Evolutionary conservation across 2,329 filamentous ascomycete species (phyloP).

Genomic region (Zalaria sp.): DNA sequence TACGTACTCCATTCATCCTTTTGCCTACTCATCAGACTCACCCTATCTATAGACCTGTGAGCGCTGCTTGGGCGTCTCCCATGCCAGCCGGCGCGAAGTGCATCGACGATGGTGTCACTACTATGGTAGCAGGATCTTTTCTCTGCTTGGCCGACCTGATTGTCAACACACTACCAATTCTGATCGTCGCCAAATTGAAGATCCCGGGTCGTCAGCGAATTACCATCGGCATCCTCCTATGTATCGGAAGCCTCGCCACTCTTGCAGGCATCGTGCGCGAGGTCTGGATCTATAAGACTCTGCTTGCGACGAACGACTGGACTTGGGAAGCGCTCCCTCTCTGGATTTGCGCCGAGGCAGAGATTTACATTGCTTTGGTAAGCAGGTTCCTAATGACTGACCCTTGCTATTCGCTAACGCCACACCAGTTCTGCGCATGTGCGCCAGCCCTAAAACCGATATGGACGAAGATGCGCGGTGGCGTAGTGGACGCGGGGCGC

Average conservation of each 20-base stretch:
- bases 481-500: too few species aligned
- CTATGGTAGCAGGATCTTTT: conserved; percentile 25
- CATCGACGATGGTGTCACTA: conserved; percentile 24
- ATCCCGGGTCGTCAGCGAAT: conserved; percentile 24
- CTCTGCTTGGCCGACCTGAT: conserved; percentile 27
- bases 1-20: conserved; percentile 9
- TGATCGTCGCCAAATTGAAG: conserved; percentile 25
- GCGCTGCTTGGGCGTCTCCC: conserved; percentile 26
- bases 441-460: conserved; percentile 21
- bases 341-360: conserved; percentile 31
- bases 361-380: conserved; percentile 32
- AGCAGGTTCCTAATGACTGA: conserved; percentile 10
- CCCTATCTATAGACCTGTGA: too few species aligned
- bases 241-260: conserved; percentile 8
- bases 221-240: conserved; percentile 6
- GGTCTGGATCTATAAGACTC: conserved; percentile 26
- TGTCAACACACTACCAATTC: conserved; percentile 28
- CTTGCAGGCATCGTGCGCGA: conserved; percentile 23
- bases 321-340: conserved; percentile 31
- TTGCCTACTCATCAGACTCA: too few species aligned
- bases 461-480: not conserved
- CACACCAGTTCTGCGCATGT: conserved; percentile 21
- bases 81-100: conserved; percentile 18
- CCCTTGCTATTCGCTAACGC: not conserved
- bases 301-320: conserved; percentile 26